Evolutionary conservation across 495 filamentous ascomycete genomes (phyloP), one percentile per base, ranked within the genome.

Genomic region (Neurospora pannonica): DNA sequence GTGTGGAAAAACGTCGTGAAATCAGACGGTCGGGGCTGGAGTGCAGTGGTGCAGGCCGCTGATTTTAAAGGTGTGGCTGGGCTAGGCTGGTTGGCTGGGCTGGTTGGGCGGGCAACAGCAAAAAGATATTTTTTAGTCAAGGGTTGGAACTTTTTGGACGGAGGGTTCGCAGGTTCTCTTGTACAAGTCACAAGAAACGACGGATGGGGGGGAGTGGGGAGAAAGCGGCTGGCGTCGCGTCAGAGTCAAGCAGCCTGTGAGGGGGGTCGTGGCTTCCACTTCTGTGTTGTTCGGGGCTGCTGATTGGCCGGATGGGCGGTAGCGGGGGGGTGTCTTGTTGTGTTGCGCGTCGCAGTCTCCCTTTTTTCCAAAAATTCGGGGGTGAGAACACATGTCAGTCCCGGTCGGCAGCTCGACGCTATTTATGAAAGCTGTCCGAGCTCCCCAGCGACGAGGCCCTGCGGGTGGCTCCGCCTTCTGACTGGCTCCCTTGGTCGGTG

Each of bases 321-420:
- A 67, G 54, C 54, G n/a, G 10, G 71, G 60, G 70, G 62, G 72
- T 43, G 67, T 73, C 70, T 31, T 70, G 75, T 39, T 73, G 75
- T 72, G 78, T 78, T 76, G 73, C 79, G 77, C 70, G 76, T 78
- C 75, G 62, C 75, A 39, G 46, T 71, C 48, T 73, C 74, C 75
- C 71, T 69, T 74, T 78, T 72, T 75, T 43, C 37, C 74, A 74
- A 78, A 78, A 79, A 73, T 75, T 81, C 76, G 77, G 77, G 54
- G 75, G 80, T 78, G 75, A 82, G 79, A 81, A 82, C 78, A 77
- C 77, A 78, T 79, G 78, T 81, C 79, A 77, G 80, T 79, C 80
- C 74, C 80, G 76, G 80, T 81, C 79, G 81, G 81, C 76, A 81
- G 80, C 76, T 72, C 76, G 77, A 78, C 78, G 79, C 80, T 83